Percentiles rank a stretch among this genome's conserved stretches.
phyloP scores from a whole-genome alignment of 1,284 basidiomycete species.

The Amylostereum areolatum region DNA sequence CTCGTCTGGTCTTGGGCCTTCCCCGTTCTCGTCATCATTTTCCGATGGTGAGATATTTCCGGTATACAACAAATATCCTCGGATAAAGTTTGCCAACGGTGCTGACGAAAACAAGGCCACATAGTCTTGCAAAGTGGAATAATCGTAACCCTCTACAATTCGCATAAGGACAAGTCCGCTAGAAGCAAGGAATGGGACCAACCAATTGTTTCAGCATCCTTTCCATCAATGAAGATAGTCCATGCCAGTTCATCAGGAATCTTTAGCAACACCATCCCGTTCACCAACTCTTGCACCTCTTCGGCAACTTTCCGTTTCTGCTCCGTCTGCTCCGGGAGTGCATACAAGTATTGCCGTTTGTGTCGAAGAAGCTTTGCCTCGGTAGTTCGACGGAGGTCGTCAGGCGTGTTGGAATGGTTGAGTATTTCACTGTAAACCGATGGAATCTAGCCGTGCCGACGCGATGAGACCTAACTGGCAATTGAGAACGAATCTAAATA shows the following conservation, averaged over 20 bases:
- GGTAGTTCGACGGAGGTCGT: slow-evolving; percentile 61
- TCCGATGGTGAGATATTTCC: slow-evolving; percentile 37
- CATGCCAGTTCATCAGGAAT: slow-evolving; percentile 79
- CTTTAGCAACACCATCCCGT: slow-evolving; percentile 67
- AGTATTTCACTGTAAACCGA: slow-evolving; percentile 67
- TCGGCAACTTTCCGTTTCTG: slow-evolving; percentile 45
- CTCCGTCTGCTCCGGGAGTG: slow-evolving; percentile 41
- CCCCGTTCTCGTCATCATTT: slow-evolving; percentile 34
- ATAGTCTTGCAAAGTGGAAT: slow-evolving; percentile 58
- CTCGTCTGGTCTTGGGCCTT: slow-evolving; percentile 26
- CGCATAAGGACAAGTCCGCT: not conserved
- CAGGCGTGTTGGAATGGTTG: slow-evolving; percentile 70
- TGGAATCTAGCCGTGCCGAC: slow-evolving; percentile 46
- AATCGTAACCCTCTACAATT: slow-evolving; percentile 56
- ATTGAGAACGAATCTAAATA: not conserved
- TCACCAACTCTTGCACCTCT: slow-evolving; percentile 67
- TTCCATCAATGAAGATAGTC: slow-evolving; percentile 74
- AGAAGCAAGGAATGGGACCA: slow-evolving; percentile 18
- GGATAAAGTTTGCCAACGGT: slow-evolving; percentile 53
- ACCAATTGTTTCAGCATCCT: slow-evolving; percentile 69
- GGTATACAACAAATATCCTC: slow-evolving; percentile 64
- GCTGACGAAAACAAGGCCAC: slow-evolving; percentile 64
- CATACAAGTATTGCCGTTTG: slow-evolving; percentile 51
- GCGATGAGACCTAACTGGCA: slow-evolving; percentile 6
- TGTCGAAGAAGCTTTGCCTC: slow-evolving; percentile 69